Evolutionary conservation across 768 basidiomycete species (phyloP), one percentile per base, ranked within the genome.

Genomic region (Asterophora parasitica): DNA sequence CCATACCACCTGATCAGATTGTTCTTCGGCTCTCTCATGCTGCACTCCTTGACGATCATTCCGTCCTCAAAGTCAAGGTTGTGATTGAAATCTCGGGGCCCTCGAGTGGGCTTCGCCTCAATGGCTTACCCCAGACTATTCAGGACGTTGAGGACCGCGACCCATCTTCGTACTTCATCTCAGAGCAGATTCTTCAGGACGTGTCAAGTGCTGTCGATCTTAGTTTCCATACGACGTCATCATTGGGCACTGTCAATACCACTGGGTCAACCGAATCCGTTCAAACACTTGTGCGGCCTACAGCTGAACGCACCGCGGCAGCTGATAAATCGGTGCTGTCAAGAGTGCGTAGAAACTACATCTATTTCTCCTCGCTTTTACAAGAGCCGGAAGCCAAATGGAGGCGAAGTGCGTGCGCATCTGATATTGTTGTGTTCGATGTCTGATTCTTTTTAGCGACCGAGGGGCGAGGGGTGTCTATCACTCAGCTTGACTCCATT

Each of bases 321-420:
- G 85, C 81, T 5, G 85, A 91, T 53, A 91, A 92, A 62, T 81
- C 85, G 3, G 87, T 98, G n/a, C 60, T 88, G 12, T 83, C 89
- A 4, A 75, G 92, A 53, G 89, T 97, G 16, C 80, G 84, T 59
- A 76, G 96, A 50, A 95, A 90, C 63, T 99, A 99, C 59, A 97
- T 98, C 44, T 97, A 98, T 66, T 98, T 99, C 64, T 94, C 94
- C 1, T 96, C 94, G 0, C 71, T 99, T 40, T 67, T 99, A 41
- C 96, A 98, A 65, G 95, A 98, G 59, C 96, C 96, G 0, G 93
- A 97, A 65, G 92, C 92, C 3, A 99, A 99, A 65, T 99, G 95
- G 95, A 83, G 83, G 60, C 75, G 84, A 60, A 89, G 88, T 91
- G 16, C 23, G 50, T 50, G n/a, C 55, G 33, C 48, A 44, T 53